A percentile compares a stretch with the other conserved stretches of the same genome.
Conservation (phyloP, 106 monocot species). For the Dioscorea alata region DNA sequence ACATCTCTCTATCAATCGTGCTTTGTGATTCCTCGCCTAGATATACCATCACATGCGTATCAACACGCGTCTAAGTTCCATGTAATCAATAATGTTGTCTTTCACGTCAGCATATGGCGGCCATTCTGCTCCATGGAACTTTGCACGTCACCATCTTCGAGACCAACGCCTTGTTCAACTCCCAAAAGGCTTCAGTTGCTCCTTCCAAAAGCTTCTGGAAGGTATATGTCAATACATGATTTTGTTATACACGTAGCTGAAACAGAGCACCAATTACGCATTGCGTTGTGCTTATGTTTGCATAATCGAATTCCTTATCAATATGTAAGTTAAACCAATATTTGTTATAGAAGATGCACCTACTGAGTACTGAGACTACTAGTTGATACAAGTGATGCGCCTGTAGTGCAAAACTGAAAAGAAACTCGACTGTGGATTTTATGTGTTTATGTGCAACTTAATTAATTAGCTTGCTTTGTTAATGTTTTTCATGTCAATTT, state of each 20-base stretch:
- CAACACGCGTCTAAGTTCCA: too few species aligned
- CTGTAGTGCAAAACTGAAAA: background rate
- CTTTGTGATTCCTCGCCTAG: too few species aligned
- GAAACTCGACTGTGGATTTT: background rate
- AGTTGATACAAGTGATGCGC: background rate
- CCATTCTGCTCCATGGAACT: constrained; percentile 64
- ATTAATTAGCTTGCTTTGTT: background rate
- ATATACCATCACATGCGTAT: too few species aligned
- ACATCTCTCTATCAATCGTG: too few species aligned
- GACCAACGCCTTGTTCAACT: constrained; percentile 27
- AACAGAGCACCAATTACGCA: background rate
- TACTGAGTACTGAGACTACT: background rate
- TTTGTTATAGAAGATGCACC: background rate
- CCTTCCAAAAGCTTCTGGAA: constrained; percentile 37
- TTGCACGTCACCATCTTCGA: constrained; percentile 67
- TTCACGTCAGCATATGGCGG: constrained; percentile 29
- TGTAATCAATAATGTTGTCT: background rate
- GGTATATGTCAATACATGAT: constrained; percentile 18
- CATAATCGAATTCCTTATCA: too few species aligned
- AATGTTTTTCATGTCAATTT: background rate
- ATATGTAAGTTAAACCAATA: too few species aligned
- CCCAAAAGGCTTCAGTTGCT: constrained; percentile 18
- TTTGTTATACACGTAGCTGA: background rate
- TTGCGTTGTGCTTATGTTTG: background rate
- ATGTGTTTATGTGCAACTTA: background rate